phyloP scores from a whole-genome alignment of 2,329 filamentous ascomycete genomes.

The Sporothrix globosa region DNA sequence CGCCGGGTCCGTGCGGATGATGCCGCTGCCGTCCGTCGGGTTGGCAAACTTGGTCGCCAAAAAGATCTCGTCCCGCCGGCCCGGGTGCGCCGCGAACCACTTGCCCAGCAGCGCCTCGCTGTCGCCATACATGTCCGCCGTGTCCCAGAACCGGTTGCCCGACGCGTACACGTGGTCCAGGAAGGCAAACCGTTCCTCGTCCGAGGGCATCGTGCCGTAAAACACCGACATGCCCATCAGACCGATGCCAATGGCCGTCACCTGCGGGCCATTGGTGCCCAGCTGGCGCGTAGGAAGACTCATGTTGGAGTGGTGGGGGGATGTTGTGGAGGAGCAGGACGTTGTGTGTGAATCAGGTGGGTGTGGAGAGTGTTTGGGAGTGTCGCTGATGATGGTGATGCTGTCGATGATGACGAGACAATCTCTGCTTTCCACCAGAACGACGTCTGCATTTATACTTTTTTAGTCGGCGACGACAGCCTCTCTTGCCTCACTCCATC shows the following conservation, averaged over 20 bases:
- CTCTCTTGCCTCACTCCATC: too few relatives aligned
- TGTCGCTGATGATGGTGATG: too few relatives aligned
- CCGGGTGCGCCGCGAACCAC: constrained; percentile 49
- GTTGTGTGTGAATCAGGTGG: background rate
- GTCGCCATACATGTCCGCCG: constrained; percentile 49
- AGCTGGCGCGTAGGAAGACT: constrained; percentile 47
- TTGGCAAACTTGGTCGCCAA: constrained; percentile 42
- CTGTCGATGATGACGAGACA: too few relatives aligned
- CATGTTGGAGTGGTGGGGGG: constrained; percentile 7
- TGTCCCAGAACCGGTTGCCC: constrained; percentile 52
- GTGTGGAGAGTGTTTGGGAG: too few relatives aligned
- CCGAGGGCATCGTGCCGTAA: constrained; percentile 37
- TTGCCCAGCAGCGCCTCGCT: constrained; percentile 50
- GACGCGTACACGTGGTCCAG: constrained; percentile 49
- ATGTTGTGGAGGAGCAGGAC: too few relatives aligned
- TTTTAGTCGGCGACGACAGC: too few relatives aligned
- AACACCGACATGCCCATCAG: constrained; percentile 47
- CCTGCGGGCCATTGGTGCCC: constrained; percentile 52
- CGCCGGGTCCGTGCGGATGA: constrained; percentile 42
- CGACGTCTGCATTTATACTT: too few relatives aligned
- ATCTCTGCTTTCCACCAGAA: too few relatives aligned
- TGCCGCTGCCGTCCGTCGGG: constrained; percentile 32
- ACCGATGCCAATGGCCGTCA: constrained; percentile 53
- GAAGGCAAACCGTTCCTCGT: constrained; percentile 48
- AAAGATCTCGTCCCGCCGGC: constrained; percentile 48